Evolutionary conservation across 2,329 filamentous ascomycete species (phyloP).

Genomic region (Hypomyces perniciosus): DNA sequence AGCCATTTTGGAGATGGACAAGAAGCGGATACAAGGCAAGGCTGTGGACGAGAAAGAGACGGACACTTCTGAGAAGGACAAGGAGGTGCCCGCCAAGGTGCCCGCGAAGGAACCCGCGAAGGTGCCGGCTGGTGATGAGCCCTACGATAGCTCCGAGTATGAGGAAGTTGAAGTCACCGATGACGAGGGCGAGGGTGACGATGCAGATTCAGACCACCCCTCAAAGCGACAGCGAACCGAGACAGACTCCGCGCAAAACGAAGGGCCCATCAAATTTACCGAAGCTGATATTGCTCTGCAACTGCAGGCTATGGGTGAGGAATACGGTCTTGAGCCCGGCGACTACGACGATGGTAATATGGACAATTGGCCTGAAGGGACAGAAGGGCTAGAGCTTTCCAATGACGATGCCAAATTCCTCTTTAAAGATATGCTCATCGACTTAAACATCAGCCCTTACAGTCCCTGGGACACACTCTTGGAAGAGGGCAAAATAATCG

Average conservation of each 20-base stretch:
- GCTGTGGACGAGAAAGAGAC: conserved; percentile 23
- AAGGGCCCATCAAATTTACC: conserved; percentile 67
- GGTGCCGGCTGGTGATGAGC: background rate
- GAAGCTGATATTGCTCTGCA: conserved; percentile 95
- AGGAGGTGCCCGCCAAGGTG: background rate
- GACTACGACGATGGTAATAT: conserved; percentile 64
- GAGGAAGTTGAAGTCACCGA: conserved; percentile 61
- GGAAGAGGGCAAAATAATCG: conserved; percentile 72
- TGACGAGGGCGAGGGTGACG: conserved; percentile 44
- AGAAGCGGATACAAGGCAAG: conserved; percentile 60
- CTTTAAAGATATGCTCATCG: conserved; percentile 81
- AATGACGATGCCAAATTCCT: conserved; percentile 70
- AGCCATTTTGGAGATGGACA: conserved; percentile 67
- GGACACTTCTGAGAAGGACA: background rate
- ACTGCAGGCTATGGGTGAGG: conserved; percentile 78
- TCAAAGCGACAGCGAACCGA: conserved; percentile 58
- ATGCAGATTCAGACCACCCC: conserved; percentile 31
- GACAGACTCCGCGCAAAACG: conserved; percentile 39
- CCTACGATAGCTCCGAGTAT: conserved; percentile 62
- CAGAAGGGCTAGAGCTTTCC: conserved; percentile 63
- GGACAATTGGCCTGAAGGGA: conserved; percentile 62
- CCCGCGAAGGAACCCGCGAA: conserved; percentile 1
- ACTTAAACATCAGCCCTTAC: conserved; percentile 78
- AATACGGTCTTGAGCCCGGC: conserved; percentile 72
- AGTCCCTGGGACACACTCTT: conserved; percentile 87